Conservation (phyloP, 495 filamentous ascomycete genomes). For the Neurospora cerealis region DNA sequence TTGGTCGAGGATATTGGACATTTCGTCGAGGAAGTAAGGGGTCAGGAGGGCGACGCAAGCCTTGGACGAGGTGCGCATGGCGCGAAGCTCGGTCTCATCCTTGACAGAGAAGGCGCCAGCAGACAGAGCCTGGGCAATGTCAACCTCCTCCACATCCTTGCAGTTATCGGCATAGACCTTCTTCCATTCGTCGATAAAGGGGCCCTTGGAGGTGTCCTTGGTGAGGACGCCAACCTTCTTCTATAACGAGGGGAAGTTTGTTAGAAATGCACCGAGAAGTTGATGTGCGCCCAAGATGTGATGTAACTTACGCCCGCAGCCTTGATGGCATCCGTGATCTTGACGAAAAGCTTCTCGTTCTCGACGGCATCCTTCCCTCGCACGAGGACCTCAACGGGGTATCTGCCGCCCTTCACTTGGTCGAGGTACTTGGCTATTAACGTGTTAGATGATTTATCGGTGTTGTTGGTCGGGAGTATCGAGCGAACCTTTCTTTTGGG, state of each 20-base stretch:
- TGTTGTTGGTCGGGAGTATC: neutral
- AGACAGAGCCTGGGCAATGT: conserved; percentile 74
- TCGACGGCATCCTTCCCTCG: conserved; percentile 80
- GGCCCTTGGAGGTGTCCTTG: conserved; percentile 75
- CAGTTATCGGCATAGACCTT: conserved; percentile 62
- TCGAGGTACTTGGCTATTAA: conserved; percentile 80
- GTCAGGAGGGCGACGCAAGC: conserved; percentile 87
- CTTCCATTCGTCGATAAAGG: conserved; percentile 95
- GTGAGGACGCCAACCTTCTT: conserved; percentile 80
- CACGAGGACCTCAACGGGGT: conserved; percentile 80
- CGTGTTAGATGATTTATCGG: conserved; percentile 12
- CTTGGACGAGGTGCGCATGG: conserved; percentile 84
- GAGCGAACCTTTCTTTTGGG: conserved; percentile 81
- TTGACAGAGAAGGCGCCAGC: conserved; percentile 82
- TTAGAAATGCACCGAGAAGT: neutral
- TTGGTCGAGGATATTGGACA: conserved; percentile 87
- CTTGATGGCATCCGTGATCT: conserved; percentile 78
- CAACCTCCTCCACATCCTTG: conserved; percentile 81
- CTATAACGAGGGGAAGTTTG: conserved; percentile 28
- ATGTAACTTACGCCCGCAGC: conserved; percentile 62
- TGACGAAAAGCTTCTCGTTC: conserved; percentile 78
- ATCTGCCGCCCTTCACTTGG: conserved; percentile 81
- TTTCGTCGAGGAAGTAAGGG: conserved; percentile 92
- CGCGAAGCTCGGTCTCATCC: conserved; percentile 88
- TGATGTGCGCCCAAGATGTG: neutral